Evolutionary conservation across 2,329 filamentous ascomycete species (phyloP), one percentile per base, ranked within the genome.

Genomic region (Hymenoscyphus occultus): DNA sequence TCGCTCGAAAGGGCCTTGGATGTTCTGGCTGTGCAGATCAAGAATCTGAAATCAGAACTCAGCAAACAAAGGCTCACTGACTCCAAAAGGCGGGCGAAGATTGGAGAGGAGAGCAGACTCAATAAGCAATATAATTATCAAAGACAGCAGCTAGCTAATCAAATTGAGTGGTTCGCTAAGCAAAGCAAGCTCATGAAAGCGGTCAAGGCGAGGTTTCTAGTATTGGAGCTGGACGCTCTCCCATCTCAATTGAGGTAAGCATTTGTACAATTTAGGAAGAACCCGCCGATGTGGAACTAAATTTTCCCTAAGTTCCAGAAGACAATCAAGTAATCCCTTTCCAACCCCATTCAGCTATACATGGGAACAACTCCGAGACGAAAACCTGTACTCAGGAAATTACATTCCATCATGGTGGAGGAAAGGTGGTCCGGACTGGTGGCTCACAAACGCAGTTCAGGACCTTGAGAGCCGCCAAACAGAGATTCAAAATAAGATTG

Each of bases 91-190:
- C 28, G 42, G 35, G 40, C 42, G 16, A 61, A 61, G 9, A 7
- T 5, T 10, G 42, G 28, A 2, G 59, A 61, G 42, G 28, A 31
- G 13, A 12, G 1, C 10, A 48, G 59, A 40, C 42, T 61, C 7
- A 48, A 54, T 10, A 61, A 61, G 40, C 59, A 61, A 12, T 61
- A 48, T 35, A 12, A 42, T 7, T 28, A 32, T 19, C 59, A 61
- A n/a, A 54, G 31, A 32, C 4, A 39, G 28, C 59, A 51, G 16
- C 35, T 61, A 35, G n/a, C 32, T 12, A 16, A 61, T 51, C 45
- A 32, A n/a, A 22, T 31, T 19, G 42, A 14, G 2, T 61, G 59
- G 59, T 61, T 61, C 48, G 40, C 19, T 19, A n/a, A 61, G 22
- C 48, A 19, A 6, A 51, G 19, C 13, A 61, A 48, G 28, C 59